Percentiles rank a stretch among this genome's conserved stretches.
Conservation (phyloP, 2,329 filamentous ascomycete genomes). For the Leptographium procerum region DNA sequence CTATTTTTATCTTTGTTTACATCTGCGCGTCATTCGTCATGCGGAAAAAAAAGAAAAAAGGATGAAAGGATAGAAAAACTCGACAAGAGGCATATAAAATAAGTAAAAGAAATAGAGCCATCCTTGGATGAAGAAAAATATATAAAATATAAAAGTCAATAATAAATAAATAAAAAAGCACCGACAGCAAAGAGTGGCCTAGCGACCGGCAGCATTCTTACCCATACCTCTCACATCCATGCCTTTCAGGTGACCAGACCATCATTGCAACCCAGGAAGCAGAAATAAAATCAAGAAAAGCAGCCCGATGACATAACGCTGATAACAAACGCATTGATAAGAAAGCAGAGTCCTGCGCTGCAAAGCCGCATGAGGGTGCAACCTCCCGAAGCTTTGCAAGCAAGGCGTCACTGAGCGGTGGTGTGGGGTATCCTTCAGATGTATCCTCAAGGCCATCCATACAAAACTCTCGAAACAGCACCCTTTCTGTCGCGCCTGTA, state of each 20-base stretch:
- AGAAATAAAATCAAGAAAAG: not conserved
- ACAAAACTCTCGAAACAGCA: not conserved
- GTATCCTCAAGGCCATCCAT: not conserved
- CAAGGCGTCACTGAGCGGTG: not conserved
- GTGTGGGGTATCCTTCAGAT: conserved; percentile 3
- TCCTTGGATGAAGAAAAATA: not conserved
- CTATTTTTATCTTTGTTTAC: conserved; percentile 5
- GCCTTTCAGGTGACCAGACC: conserved; percentile 5
- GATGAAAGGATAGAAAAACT: not conserved
- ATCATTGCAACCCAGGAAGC: conserved; percentile 4
- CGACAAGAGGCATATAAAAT: not conserved
- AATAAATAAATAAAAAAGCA: not conserved
- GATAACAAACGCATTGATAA: not conserved
- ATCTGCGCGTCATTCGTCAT: conserved; percentile 2
- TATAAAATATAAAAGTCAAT: conserved; percentile 2
- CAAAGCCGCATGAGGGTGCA: not conserved
- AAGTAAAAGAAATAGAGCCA: not conserved
- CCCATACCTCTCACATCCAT: not conserved
- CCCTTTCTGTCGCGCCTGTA: not conserved
- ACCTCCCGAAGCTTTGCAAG: not conserved
- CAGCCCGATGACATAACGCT: not conserved
- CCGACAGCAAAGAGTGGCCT: not conserved
- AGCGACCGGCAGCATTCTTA: conserved; percentile 4
- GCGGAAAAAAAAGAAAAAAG: not conserved
- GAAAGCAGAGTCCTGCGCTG: not conserved